Conservation (phyloP, 352 stramenopile species). For the Nannochloropsis limnetica region DNA sequence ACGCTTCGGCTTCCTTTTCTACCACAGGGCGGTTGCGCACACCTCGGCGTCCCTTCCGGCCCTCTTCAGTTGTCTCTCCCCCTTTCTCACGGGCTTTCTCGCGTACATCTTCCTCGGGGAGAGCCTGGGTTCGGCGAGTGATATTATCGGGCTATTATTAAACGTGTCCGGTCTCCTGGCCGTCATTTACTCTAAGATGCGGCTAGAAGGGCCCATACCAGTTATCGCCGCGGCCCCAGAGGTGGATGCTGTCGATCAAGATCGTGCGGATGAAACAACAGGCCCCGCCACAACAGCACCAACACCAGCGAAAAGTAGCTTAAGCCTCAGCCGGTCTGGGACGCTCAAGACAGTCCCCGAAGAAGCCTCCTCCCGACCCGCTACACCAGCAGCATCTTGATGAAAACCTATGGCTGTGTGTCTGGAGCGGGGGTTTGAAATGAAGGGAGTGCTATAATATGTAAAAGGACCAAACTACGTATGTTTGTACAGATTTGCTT, state of each 20-base stretch:
- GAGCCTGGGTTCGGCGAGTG: background rate
- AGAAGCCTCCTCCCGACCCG: background rate
- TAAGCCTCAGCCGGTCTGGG: background rate
- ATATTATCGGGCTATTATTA: slow-evolving; percentile 8
- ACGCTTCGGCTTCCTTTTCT: background rate
- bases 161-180: background rate
- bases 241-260: background rate
- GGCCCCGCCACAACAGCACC: no score
- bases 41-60: background rate
- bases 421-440: background rate
- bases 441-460: background rate
- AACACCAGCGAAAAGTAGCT: background rate
- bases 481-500: background rate
- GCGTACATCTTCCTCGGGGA: background rate
- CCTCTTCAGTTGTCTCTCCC: slow-evolving; percentile 3
- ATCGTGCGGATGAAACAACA: background rate
- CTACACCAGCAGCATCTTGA: background rate
- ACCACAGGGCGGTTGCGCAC: slow-evolving; percentile 9
- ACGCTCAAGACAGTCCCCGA: background rate
- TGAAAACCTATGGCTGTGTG: background rate
- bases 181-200: slow-evolving; percentile 16
- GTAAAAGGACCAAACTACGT: background rate
- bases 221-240: background rate
- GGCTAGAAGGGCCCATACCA: background rate
- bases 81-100: background rate